Conservation (phyloP, 345 rosid species). For the Salix suchowensis region DNA sequence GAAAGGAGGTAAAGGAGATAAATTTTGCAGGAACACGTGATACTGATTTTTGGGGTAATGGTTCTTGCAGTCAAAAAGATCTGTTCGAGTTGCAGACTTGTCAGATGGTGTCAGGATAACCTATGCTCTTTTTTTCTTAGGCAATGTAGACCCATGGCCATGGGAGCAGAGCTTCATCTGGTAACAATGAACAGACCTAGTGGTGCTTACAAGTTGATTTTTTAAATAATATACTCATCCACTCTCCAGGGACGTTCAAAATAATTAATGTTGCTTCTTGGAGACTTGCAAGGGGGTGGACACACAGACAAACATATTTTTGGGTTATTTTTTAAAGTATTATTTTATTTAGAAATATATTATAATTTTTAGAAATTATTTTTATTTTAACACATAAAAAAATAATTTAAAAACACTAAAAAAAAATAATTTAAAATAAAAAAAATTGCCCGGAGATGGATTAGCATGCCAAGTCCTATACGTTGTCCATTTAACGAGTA, state of each 20-base stretch:
- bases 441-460: not conserved
- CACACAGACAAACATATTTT: no score
- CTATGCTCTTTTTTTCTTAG: not conserved
- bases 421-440: no score
- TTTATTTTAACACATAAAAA: no score
- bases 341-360: no score
- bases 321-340: no score
- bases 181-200: no score
- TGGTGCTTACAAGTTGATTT: no score
- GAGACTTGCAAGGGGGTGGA: not conserved
- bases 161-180: no score
- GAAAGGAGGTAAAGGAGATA: conserved; percentile 8
- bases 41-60: not conserved
- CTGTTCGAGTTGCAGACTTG: not conserved
- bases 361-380: no score
- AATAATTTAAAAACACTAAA: no score
- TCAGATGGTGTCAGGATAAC: conserved; percentile 13
- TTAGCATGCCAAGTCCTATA: not conserved
- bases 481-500: not conserved
- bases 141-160: not conserved
- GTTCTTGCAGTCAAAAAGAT: conserved; percentile 20
- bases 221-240: not conserved
- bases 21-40: conserved; percentile 6
- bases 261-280: not conserved
- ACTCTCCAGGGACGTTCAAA: not conserved